Evolutionary conservation across 2,329 filamentous ascomycete genomes (phyloP), one percentile per base, ranked within the genome.

Genomic region (Xylariomycetidae sp.): DNA sequence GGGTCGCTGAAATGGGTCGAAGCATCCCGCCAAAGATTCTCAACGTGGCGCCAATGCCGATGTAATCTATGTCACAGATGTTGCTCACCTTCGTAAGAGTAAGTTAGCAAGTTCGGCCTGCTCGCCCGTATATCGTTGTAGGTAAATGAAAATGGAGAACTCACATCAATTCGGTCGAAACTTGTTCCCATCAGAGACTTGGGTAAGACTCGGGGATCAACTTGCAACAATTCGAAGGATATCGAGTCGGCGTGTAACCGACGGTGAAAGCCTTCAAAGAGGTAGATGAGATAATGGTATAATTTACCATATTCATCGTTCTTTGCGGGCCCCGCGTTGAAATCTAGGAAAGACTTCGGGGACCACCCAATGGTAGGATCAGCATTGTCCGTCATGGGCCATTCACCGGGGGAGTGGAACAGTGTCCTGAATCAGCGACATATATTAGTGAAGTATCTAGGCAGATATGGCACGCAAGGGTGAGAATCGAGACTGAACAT

Each of bases 251-350:
- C 27, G 3, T 33, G 27, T 2, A 38, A 14, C 15, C 19, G 30
- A n/a, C 14, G 9, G 22, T 41, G 35, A 22, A 44, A 44, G 9
- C 17, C 16, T 5, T n/a, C 33, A 17, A 44, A 41, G 14, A 44
- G 16, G 15, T 36, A 25, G 14, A 15, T 25, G 6, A 44, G 16
- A 20, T 37, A 41, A 29, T 30, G 16, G 19, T 44, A 33, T 10
- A 44, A 29, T 23, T 44, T 41, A 15, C 38, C 40, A 22, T 39
- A 42, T 2, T 25, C 10, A n/a, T 44, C 38, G 12, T 41, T 39
- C 14, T 14, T 38, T 8, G 35, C 34, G 3, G 37, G 38, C 5
- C 41, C 35, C 9, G 34, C 30, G 9, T 44, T 33, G 33, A 32
- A 37, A 17, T 41, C 13, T 31, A 39, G 34, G 39, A 18, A 36